These are phyloP conservation scores for Cryptococcus depauperatus DNA, from an alignment of 1,284 basidiomycete species.

Conservation along the genomic window DNA sequence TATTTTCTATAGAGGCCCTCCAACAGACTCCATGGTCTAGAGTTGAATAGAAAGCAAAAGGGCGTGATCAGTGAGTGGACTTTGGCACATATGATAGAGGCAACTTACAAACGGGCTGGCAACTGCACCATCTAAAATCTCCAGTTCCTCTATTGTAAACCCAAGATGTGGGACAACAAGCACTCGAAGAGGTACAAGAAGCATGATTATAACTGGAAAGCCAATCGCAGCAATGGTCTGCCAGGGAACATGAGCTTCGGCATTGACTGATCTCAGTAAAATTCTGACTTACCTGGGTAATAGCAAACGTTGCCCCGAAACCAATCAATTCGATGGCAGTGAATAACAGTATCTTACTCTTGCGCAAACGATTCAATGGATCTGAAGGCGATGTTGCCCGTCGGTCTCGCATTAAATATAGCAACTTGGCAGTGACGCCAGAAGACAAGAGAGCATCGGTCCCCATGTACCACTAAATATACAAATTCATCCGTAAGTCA, in stretches of 20 bases:
- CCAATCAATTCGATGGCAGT: slow-evolving; percentile 70
- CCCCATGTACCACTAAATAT: slow-evolving; percentile 87
- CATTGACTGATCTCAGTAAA: not conserved
- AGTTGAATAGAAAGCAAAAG: not conserved
- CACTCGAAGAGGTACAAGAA: slow-evolving; percentile 75
- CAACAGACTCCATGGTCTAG: slow-evolving; percentile 52
- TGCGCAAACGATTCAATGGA: slow-evolving; percentile 65
- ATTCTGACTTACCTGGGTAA: slow-evolving; percentile 56
- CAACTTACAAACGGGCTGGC: slow-evolving; percentile 60
- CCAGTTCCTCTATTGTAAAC: slow-evolving; percentile 72
- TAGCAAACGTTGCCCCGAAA: slow-evolving; percentile 82
- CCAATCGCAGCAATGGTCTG: slow-evolving; percentile 86
- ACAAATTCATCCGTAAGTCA: too few species aligned
- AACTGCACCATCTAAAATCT: slow-evolving; percentile 76
- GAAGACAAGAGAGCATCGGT: slow-evolving; percentile 70
- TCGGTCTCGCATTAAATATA: slow-evolving; percentile 73
- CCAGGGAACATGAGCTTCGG: not conserved
- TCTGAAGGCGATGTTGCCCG: slow-evolving; percentile 57
- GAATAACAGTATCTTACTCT: slow-evolving; percentile 69
- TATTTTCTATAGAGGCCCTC: too few species aligned
- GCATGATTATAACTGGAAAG: slow-evolving; percentile 81
- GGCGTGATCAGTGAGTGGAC: not conserved
- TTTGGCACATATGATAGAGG: not conserved
- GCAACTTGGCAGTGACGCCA: slow-evolving; percentile 72
- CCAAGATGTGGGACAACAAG: slow-evolving; percentile 65